Conservation (phyloP, 192 early-diverging fungal species). For the Pecoramyces ruminantium region DNA sequence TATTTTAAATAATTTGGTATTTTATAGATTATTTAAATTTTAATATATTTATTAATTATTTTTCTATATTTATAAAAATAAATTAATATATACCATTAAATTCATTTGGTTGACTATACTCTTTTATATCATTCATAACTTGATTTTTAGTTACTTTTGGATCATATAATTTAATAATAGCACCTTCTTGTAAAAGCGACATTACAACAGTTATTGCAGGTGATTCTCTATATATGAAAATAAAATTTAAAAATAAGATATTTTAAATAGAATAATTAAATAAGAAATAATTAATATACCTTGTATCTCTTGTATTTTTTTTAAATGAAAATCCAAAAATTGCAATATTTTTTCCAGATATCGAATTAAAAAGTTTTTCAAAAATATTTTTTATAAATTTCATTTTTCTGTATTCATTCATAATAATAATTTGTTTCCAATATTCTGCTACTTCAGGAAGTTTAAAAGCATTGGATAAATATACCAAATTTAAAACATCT, state of each 20-base stretch:
- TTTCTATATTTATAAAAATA: constrained; percentile 3
- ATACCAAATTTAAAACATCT: constrained; percentile 81
- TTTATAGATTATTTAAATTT: background rate
- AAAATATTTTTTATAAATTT: constrained; percentile 64
- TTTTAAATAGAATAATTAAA: too few relatives aligned
- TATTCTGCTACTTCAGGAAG: constrained; percentile 83
- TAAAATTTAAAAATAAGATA: too few relatives aligned
- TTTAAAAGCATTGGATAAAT: constrained; percentile 62
- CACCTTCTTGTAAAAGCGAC: constrained; percentile 60
- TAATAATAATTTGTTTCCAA: constrained; percentile 75
- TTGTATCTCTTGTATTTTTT: constrained; percentile 83
- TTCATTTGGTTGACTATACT: constrained; percentile 22
- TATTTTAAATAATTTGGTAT: background rate
- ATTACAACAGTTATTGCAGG: constrained; percentile 74
- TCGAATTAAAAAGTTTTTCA: constrained; percentile 54
- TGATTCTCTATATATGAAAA: constrained; percentile 34
- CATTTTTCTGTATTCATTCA: constrained; percentile 85
- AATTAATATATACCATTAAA: constrained; percentile 16
- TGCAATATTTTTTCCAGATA: constrained; percentile 61
- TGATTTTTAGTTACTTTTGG: constrained; percentile 67
- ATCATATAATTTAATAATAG: constrained; percentile 65
- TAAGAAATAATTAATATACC: too few relatives aligned
- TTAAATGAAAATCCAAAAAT: constrained; percentile 88
- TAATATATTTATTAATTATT: background rate
- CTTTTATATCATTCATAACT: constrained; percentile 47